These are phyloP conservation scores for Sphagnum magellanicum DNA, from an alignment of 228 moss, liverwort and hornwort genomes.

Conservation along the genomic window DNA sequence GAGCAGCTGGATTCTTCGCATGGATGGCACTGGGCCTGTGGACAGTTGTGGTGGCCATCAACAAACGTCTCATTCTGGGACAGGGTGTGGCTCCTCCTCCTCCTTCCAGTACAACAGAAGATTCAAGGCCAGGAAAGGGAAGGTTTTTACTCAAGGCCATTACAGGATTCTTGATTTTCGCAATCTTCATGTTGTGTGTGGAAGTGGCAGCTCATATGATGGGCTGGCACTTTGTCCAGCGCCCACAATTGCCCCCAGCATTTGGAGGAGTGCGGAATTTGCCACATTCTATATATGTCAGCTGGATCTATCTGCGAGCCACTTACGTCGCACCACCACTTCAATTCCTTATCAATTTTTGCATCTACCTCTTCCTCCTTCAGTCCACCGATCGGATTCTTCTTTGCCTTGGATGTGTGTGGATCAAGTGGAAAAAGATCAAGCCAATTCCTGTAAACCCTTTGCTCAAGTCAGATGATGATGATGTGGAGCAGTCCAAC, in stretches of 20 bases:
- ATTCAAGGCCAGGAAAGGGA: slow-evolving; percentile 35
- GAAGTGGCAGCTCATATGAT: slow-evolving; percentile 76
- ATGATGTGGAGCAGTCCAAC: slow-evolving; percentile 68
- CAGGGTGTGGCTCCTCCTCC: slow-evolving; percentile 58
- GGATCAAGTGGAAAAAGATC: slow-evolving; percentile 66
- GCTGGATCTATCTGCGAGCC: slow-evolving; percentile 70
- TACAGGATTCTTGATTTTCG: slow-evolving; percentile 86
- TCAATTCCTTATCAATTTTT: slow-evolving; percentile 68
- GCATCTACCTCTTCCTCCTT: slow-evolving; percentile 81
- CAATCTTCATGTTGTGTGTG: slow-evolving; percentile 73
- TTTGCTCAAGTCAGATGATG: slow-evolving; percentile 52
- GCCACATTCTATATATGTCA: slow-evolving; percentile 61
- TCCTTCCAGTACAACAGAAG: slow-evolving; percentile 5
- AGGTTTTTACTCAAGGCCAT: slow-evolving; percentile 81
- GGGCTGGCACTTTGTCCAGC: slow-evolving; percentile 81
- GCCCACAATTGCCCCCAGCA: slow-evolving; percentile 58
- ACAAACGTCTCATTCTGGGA: slow-evolving; percentile 75
- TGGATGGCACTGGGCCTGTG: slow-evolving; percentile 80
- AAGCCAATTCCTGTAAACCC: slow-evolving; percentile 65
- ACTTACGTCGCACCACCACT: slow-evolving; percentile 74
- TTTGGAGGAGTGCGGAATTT: slow-evolving; percentile 53
- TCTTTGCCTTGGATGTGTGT: slow-evolving; percentile 78
- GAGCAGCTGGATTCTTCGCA: slow-evolving; percentile 80
- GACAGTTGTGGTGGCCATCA: slow-evolving; percentile 67
- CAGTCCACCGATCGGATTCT: slow-evolving; percentile 80